Evolutionary conservation across 345 rosid genomes (phyloP).

Genomic region (Populus tremula): DNA sequence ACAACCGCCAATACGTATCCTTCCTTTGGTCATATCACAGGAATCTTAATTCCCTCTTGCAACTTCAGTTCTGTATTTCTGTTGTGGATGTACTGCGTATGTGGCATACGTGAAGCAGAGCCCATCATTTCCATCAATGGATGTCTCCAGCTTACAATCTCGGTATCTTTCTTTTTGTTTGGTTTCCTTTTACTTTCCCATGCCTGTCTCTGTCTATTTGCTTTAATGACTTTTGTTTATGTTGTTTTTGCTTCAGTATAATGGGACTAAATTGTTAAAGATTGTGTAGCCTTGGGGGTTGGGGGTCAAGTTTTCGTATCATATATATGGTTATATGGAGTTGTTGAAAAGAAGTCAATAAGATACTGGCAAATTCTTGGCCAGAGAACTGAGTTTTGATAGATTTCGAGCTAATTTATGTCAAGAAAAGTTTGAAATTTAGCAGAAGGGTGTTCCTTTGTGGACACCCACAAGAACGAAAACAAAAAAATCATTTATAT

Average conservation of each 20-base stretch:
- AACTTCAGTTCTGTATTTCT: background rate
- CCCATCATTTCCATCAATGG: constrained; percentile 7
- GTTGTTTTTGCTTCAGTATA: background rate
- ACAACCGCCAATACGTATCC: background rate
- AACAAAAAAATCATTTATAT: background rate
- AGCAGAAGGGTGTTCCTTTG: background rate
- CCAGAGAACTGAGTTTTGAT: background rate
- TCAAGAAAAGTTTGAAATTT: background rate
- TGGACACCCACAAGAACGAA: background rate
- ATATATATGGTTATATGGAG: background rate
- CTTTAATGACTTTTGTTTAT: background rate
- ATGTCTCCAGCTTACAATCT: constrained; percentile 24
- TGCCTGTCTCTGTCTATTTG: too few relatives aligned
- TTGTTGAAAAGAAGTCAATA: background rate
- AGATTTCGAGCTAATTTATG: background rate
- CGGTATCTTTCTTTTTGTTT: constrained; percentile 13
- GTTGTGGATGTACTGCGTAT: too few relatives aligned
- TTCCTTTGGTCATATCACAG: background rate
- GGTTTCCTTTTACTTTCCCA: background rate
- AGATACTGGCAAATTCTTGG: background rate
- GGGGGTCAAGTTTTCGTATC: too few relatives aligned
- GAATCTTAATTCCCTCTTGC: background rate
- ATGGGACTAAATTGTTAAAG: background rate
- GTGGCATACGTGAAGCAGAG: background rate
- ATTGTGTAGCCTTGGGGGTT: background rate